Percentiles rank a stretch among this genome's conserved stretches.
Evolutionary conservation across 2,329 filamentous ascomycete species (phyloP).

Genomic region (Waltergamsia citrina): DNA sequence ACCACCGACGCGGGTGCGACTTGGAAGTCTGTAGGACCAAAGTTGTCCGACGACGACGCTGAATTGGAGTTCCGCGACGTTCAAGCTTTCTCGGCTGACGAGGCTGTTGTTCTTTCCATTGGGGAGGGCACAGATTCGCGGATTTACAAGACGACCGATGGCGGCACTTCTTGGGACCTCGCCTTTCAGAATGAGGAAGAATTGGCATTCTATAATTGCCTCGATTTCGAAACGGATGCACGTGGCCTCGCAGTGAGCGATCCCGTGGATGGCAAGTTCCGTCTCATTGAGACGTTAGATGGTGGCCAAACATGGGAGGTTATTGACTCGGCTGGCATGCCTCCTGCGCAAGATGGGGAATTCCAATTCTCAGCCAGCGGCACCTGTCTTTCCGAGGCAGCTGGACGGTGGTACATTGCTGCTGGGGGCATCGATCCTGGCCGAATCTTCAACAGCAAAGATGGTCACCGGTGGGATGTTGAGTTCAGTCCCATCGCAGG

Average conservation of each 20-base stretch:
- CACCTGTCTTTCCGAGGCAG: slow-evolving; percentile 17
- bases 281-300: slow-evolving; percentile 19
- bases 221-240: slow-evolving; percentile 15
- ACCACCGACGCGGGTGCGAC: slow-evolving; percentile 17
- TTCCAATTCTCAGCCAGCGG: slow-evolving; percentile 21
- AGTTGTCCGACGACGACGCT: slow-evolving; percentile 10
- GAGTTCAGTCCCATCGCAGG: too few relatives aligned
- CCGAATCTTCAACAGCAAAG: too few relatives aligned
- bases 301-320: slow-evolving; percentile 15
- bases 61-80: slow-evolving; percentile 21
- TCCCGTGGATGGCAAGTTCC: slow-evolving; percentile 19
- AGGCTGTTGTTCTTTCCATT: slow-evolving; percentile 27
- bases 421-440: too few relatives aligned
- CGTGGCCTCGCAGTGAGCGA: slow-evolving; percentile 20
- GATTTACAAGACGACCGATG: slow-evolving; percentile 18
- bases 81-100: slow-evolving; percentile 28
- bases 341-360: slow-evolving; percentile 15
- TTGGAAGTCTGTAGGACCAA: slow-evolving; percentile 19
- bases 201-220: slow-evolving; percentile 21
- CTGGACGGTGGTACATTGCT: too few relatives aligned
- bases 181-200: slow-evolving; percentile 17
- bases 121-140: slow-evolving; percentile 18
- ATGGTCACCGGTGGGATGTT: too few relatives aligned
- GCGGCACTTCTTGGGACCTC: slow-evolving; percentile 15
- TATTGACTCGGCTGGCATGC: slow-evolving; percentile 14